Base-by-base conservation (phyloP, 345 rosid species). In the Eucalyptus decipiens region DNA sequence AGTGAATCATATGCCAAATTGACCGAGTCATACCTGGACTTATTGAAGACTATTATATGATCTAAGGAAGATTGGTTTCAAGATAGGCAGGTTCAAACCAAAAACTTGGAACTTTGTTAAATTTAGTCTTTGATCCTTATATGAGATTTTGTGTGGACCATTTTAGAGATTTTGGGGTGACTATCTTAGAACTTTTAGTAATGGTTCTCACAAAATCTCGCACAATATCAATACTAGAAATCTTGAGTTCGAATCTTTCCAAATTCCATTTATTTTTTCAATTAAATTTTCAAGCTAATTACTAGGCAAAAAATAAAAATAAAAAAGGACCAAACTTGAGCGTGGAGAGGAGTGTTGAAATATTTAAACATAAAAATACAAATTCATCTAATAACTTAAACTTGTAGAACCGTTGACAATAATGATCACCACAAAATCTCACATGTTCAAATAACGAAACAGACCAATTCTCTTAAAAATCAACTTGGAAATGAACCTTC, bases 361-460 rank as follows among this genome's bases (percentile, higher is more conserved):
- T 52, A 52, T 1, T 37, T 37, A 37, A 37, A 37, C 37, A 37
- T 37, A 37, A 37, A 52, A 52, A 52, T 1, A 52, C 56, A 7
- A 4, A 8, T 52, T 52, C 7, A 52, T 52, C 2, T 52, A 8
- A 52, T 52, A 52, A 0, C 0, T 52, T 0, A 52, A 52, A 1
- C 0, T 52, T 52, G 7, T 52, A 52, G 9, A 51, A 52, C 0
- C 0, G 0, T 7, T 52, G 8, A 3, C 10, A 19, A 1, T 52
- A 19, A 1, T 52, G 2, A 3, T 7, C 24, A 52, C 10, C 4
- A 19, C 0, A 52, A 19, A 52, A 52, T 52, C 26, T 52, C 24
- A 52, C 58, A 2, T 0, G 2, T 0, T 52, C 4, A 37, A 37
- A 10, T 0, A 0, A 5, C 0, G 1, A 15, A 1, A 2, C 1